Conservation (phyloP, 2,329 filamentous ascomycete genomes). For the Ceratocystis cubensis region DNA sequence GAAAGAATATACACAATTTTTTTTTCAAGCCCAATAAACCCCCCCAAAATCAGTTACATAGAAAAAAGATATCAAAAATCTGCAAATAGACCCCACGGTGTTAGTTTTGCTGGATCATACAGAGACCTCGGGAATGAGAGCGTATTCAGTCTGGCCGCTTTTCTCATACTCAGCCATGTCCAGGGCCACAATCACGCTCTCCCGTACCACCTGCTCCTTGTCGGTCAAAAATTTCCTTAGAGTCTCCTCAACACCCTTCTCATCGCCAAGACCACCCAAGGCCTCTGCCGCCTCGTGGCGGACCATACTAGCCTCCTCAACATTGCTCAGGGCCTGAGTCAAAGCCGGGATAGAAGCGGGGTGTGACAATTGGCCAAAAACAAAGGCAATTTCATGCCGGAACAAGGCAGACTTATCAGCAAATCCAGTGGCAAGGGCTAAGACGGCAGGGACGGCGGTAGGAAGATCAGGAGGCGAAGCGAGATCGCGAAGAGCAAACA, state of each 20-base stretch:
- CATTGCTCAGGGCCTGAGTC: conserved; percentile 62
- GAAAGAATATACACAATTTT: conserved; percentile 20
- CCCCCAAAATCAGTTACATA: conserved; percentile 4
- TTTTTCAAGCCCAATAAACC: conserved; percentile 14
- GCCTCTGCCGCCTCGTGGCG: conserved; percentile 95
- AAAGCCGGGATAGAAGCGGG: conserved; percentile 93
- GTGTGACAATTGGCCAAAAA: conserved; percentile 91
- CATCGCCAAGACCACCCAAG: conserved; percentile 82
- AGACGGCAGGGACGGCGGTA: conserved; percentile 76
- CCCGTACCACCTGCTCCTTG: conserved; percentile 81
- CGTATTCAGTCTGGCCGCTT: conserved; percentile 79
- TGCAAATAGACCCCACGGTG: neutral
- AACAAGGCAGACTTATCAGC: conserved; percentile 81
- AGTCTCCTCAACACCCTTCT: conserved; percentile 80
- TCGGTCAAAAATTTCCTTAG: conserved; percentile 77
- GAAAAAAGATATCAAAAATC: neutral
- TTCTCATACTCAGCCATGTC: conserved; percentile 98
- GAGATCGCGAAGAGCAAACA: conserved; percentile 93
- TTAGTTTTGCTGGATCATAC: conserved; percentile 26
- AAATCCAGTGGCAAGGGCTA: conserved; percentile 75
- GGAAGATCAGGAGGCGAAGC: conserved; percentile 85
- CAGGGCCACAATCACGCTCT: conserved; percentile 87
- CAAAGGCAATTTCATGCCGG: conserved; percentile 95
- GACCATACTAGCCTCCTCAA: conserved; percentile 85
- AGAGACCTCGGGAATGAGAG: conserved; percentile 60